Evolutionary conservation across 192 early-diverging fungal species (phyloP).

Genomic region (Coemansia sp.): DNA sequence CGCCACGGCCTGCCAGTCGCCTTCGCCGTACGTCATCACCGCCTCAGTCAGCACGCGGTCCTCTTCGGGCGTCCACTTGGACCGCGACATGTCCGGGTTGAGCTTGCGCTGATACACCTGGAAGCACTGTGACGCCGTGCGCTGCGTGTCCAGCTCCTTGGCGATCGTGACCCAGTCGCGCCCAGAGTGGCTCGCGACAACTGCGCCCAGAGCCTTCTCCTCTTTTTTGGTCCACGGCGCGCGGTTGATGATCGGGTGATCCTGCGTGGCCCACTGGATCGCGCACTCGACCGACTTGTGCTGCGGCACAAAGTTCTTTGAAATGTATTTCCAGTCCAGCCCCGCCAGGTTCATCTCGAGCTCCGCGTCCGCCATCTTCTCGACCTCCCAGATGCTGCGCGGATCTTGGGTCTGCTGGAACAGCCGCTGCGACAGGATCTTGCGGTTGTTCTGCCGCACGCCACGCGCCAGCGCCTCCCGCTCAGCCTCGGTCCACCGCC

Average conservation of each 20-base stretch:
- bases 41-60: slow-evolving; percentile 61
- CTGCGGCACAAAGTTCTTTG: slow-evolving; percentile 57
- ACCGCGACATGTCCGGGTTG: slow-evolving; percentile 42
- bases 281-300: slow-evolving; percentile 67
- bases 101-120: slow-evolving; percentile 60
- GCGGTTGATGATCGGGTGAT: slow-evolving; percentile 77
- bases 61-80: slow-evolving; percentile 69
- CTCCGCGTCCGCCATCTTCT: slow-evolving; percentile 36
- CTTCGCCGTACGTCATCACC: slow-evolving; percentile 65
- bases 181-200: slow-evolving; percentile 49
- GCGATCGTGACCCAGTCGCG: slow-evolving; percentile 71
- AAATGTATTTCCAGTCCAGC: slow-evolving; percentile 50
- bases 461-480: slow-evolving; percentile 51
- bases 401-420: slow-evolving; percentile 48
- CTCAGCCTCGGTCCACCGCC: slow-evolving; percentile 56
- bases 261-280: slow-evolving; percentile 77
- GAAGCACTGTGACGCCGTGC: slow-evolving; percentile 76
- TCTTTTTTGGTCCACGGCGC: slow-evolving; percentile 64
- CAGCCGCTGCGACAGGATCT: slow-evolving; percentile 48
- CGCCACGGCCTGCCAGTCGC: slow-evolving; percentile 72
- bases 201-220: slow-evolving; percentile 38
- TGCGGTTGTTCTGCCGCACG: slow-evolving; percentile 52
- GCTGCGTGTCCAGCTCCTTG: slow-evolving; percentile 58
- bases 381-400: slow-evolving; percentile 49
- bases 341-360: slow-evolving; percentile 53